A percentile compares a stretch with the other conserved stretches of the same genome.
Conservation (phyloP, 331 rosid genomes). For the Spiraea crenata region DNA sequence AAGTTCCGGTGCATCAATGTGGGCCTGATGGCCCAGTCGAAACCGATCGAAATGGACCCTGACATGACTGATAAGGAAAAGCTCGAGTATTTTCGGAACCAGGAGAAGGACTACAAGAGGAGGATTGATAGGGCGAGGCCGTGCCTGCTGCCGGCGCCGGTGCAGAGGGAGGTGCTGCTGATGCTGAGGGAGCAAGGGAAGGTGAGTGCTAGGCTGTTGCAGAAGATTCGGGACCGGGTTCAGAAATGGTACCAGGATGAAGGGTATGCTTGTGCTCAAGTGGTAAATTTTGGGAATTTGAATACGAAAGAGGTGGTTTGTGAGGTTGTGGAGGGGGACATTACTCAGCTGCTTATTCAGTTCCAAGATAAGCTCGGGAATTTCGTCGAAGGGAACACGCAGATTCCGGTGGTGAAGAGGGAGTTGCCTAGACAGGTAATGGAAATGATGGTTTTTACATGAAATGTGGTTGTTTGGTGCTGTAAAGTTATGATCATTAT, state of each 20-base stretch:
- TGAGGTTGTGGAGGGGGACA: constrained; percentile 98
- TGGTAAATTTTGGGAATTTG: constrained; percentile 93
- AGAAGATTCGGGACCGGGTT: constrained; percentile 83
- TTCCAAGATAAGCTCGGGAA: constrained; percentile 95
- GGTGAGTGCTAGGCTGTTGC: constrained; percentile 88
- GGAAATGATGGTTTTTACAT: too few relatives aligned
- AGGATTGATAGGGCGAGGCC: constrained; percentile 77
- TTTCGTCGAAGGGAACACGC: constrained; percentile 89
- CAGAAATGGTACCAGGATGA: constrained; percentile 99
- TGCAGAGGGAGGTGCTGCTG: constrained; percentile 56
- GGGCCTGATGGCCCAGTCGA: constrained; percentile 75
- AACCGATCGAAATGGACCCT: constrained; percentile 76
- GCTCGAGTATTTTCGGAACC: constrained; percentile 56
- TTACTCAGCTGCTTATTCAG: constrained; percentile 69
- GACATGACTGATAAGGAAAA: constrained; percentile 97
- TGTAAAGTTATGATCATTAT: background rate
- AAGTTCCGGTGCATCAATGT: constrained; percentile 86
- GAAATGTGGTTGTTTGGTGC: background rate
- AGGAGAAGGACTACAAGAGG: constrained; percentile 87
- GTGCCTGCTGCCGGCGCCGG: constrained; percentile 63
- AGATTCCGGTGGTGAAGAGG: constrained; percentile 65
- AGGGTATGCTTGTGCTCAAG: constrained; percentile 96
- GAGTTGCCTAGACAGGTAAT: constrained; percentile 84
- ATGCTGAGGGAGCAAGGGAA: constrained; percentile 71
- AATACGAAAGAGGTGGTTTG: constrained; percentile 94